Evolutionary conservation across 2,329 filamentous ascomycete genomes (phyloP).

Genomic region (Falciphora oryzae): DNA sequence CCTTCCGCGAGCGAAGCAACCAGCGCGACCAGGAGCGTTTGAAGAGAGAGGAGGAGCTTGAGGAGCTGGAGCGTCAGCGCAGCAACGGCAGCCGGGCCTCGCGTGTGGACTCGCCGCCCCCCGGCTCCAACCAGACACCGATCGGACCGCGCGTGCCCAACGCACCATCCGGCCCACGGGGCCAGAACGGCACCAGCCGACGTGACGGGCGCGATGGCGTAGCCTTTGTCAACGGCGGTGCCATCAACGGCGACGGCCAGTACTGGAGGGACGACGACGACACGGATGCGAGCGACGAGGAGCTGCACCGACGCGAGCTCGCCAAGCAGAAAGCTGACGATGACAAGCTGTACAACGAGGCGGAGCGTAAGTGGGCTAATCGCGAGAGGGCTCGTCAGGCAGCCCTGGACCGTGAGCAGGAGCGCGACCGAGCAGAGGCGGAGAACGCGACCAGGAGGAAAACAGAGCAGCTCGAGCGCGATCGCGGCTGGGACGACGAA

Average conservation of each 20-base stretch:
- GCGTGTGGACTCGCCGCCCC: slow-evolving; percentile 66
- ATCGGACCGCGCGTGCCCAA: slow-evolving; percentile 68
- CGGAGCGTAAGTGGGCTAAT: slow-evolving; percentile 86
- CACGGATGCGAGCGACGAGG: slow-evolving; percentile 79
- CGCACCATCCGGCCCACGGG: slow-evolving; percentile 61
- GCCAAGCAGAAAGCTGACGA: slow-evolving; percentile 68
- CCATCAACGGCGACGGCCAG: slow-evolving; percentile 55
- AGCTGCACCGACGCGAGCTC: slow-evolving; percentile 68
- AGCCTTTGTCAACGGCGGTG: slow-evolving; percentile 74
- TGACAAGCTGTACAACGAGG: slow-evolving; percentile 76
- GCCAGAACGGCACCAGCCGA: slow-evolving; percentile 57
- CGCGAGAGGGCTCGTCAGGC: slow-evolving; percentile 78
- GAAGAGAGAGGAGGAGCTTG: slow-evolving; percentile 84
- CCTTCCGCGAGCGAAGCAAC: slow-evolving; percentile 88
- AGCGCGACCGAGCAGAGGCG: slow-evolving; percentile 70
- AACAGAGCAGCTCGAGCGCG: slow-evolving; percentile 59
- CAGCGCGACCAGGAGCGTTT: slow-evolving; percentile 83
- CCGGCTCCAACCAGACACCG: slow-evolving; percentile 64
- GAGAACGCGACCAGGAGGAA: slow-evolving; percentile 60
- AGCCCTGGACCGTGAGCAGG: slow-evolving; percentile 78
- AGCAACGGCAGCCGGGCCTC: slow-evolving; percentile 57
- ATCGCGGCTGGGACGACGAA: slow-evolving; percentile 82
- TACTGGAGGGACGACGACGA: slow-evolving; percentile 64
- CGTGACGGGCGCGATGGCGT: slow-evolving; percentile 32
- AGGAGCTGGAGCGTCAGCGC: slow-evolving; percentile 73